These are phyloP conservation scores for Aspergillus quadrilineatus DNA, from an alignment of 2,329 filamentous ascomycete genomes.

Conservation along the genomic window DNA sequence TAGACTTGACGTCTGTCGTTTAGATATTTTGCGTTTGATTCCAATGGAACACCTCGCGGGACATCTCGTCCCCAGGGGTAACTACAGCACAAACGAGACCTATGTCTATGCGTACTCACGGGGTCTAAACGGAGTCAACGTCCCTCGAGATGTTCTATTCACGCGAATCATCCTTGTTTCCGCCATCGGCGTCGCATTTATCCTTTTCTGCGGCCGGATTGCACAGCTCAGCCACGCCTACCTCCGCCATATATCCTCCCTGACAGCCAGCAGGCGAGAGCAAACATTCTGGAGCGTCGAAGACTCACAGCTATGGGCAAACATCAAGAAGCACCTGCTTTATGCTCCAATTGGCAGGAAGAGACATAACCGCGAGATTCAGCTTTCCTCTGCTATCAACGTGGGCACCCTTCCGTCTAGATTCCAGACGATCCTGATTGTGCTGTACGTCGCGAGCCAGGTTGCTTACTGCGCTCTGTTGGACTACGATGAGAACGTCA, in stretches of 20 bases:
- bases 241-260: slow-evolving; percentile 45
- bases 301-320: slow-evolving; percentile 41
- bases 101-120: slow-evolving; percentile 44
- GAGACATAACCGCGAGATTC: slow-evolving; percentile 73
- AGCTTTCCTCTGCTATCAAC: slow-evolving; percentile 65
- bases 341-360: slow-evolving; percentile 69
- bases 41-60: slow-evolving; percentile 30
- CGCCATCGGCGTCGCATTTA: slow-evolving; percentile 34
- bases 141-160: slow-evolving; percentile 40
- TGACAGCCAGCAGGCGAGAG: slow-evolving; percentile 36
- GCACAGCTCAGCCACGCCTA: slow-evolving; percentile 46
- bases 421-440: slow-evolving; percentile 69
- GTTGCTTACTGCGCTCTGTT: slow-evolving; percentile 66
- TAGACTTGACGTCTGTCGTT: slow-evolving; percentile 7
- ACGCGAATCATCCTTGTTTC: slow-evolving; percentile 42
- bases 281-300: slow-evolving; percentile 49
- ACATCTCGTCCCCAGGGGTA: slow-evolving; percentile 25
- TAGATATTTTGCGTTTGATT: slow-evolving; percentile 6
- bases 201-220: slow-evolving; percentile 42
- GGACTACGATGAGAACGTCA: slow-evolving; percentile 44
- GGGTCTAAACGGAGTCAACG: slow-evolving; percentile 40
- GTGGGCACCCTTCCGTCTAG: slow-evolving; percentile 78
- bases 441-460: slow-evolving; percentile 69
- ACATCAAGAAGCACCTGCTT: slow-evolving; percentile 48
- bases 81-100: slow-evolving; percentile 36